Base-by-base conservation (phyloP, 495 filamentous ascomycete species). In the Daldinia concentrica region DNA sequence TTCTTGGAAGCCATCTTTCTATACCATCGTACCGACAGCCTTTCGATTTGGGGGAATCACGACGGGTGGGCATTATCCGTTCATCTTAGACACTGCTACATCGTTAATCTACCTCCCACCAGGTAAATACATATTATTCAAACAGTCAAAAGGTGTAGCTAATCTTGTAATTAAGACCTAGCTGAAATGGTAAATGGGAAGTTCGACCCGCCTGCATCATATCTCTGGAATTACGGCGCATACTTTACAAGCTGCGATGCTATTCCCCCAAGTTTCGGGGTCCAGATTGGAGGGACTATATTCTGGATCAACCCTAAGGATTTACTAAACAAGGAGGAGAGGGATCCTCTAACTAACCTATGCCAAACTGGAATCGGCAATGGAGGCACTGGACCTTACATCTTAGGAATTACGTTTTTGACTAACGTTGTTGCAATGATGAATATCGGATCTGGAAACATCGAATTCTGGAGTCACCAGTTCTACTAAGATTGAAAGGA, bases 341-440 rank as follows among this genome's bases (percentile, higher is more conserved):
- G 70, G 4, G 81, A 82, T 69, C 80, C 73, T 51, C 69, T 76
- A 70, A 81, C 79, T 0, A 78, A 73, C 7, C 52, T 82, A 1
- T 89, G 88, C 64, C 84, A 86, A 66, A 81, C 83, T 0, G 79
- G 80, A 8, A 81, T 87, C 56, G 73, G 75, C 17, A 77, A 74
- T 55, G 80, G 79, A 17, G 84, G 79, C 0, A 75, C 74, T 6
- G 83, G 83, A 32, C 78, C 81, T 9, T 84, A 79, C 64, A 87
- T 92, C 24, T 67, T 93, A 19, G 90, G 90, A 1, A 86, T 87
- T 66, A 82, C 82, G 0, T 92, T 90, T 69, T 80, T 90, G 80
- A 90, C 88, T 76, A 90, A 87, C 71, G 89, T 90, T 0, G 73
- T 92, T 14, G 81, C 82, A 0, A 85, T 89, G 8, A 90, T 88